These are phyloP conservation scores for Metschnikowia kofuensis DNA, from an alignment of 805 yeast species.

Conservation along the genomic window DNA sequence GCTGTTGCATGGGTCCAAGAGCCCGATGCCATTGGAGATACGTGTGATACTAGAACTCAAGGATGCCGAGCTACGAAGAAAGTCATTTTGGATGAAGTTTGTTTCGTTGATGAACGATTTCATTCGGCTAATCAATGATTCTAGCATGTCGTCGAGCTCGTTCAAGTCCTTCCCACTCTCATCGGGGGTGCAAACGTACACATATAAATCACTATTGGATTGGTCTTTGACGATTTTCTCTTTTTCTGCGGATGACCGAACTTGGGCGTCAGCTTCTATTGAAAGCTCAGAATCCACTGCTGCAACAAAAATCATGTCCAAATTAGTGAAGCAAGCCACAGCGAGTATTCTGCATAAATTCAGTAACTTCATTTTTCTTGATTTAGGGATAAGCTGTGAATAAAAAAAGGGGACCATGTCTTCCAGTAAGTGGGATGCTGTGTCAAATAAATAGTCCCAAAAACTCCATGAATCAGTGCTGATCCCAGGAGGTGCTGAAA, in stretches of 20 bases:
- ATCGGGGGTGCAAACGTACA: neutral
- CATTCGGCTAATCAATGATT: neutral
- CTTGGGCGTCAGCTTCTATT: too few species aligned
- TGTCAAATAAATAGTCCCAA: too few species aligned
- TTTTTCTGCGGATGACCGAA: neutral
- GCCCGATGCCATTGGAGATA: neutral
- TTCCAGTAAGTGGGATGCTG: too few species aligned
- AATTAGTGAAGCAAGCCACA: too few species aligned
- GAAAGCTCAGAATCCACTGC: too few species aligned
- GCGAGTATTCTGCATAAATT: too few species aligned
- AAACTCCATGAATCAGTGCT: too few species aligned
- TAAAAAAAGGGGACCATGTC: too few species aligned
- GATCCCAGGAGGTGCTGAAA: too few species aligned
- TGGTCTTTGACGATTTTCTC: neutral
- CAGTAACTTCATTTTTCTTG: too few species aligned
- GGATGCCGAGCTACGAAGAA: neutral
- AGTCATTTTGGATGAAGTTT: neutral
- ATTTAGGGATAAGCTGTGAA: too few species aligned
- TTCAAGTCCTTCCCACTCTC: neutral
- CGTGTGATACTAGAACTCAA: neutral
- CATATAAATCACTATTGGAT: neutral
- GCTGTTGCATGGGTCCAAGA: neutral
- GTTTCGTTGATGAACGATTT: neutral
- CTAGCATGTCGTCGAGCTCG: neutral
- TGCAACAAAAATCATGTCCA: too few species aligned